Percentiles rank a stretch among this genome's conserved stretches.
phyloP scores from a whole-genome alignment of 179 eudicot species.

The Dionaea muscipula region DNA sequence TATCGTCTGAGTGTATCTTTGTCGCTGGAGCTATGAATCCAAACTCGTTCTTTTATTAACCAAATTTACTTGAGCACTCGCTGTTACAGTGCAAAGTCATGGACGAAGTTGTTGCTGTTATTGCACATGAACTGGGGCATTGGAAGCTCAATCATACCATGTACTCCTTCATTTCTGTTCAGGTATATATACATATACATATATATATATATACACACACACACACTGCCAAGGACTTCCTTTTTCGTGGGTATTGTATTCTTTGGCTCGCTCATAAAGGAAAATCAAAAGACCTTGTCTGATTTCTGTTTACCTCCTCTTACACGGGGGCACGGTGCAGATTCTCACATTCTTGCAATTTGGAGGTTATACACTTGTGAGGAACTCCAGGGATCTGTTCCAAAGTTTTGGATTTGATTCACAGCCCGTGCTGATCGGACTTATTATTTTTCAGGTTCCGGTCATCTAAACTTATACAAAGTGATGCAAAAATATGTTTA shows the following conservation, averaged over 20 bases:
- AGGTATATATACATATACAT: constrained; percentile 68
- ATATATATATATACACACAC: too few species aligned
- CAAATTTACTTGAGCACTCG: background rate
- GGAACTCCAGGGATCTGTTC: constrained; percentile 85
- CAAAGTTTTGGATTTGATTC: constrained; percentile 87
- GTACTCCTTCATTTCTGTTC: constrained; percentile 84
- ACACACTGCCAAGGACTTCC: too few species aligned
- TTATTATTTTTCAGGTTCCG: constrained; percentile 83
- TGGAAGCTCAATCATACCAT: constrained; percentile 97
- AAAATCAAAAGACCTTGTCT: background rate
- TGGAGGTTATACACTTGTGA: constrained; percentile 95
- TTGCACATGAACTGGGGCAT: constrained; percentile 96
- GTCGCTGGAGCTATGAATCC: background rate
- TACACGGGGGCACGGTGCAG: constrained; percentile 42
- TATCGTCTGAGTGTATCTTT: background rate
- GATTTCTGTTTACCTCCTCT: background rate
- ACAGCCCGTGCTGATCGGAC: constrained; percentile 94
- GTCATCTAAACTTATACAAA: background rate
- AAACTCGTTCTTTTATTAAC: background rate
- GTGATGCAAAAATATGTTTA: too few species aligned
- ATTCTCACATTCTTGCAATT: constrained; percentile 78
- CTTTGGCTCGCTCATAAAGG: background rate
- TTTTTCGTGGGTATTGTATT: background rate
- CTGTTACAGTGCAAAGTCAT: constrained; percentile 66
- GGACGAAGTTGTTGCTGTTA: constrained; percentile 93